Conservation (phyloP, 2,329 filamentous ascomycete genomes). For the Alternaria atra region DNA sequence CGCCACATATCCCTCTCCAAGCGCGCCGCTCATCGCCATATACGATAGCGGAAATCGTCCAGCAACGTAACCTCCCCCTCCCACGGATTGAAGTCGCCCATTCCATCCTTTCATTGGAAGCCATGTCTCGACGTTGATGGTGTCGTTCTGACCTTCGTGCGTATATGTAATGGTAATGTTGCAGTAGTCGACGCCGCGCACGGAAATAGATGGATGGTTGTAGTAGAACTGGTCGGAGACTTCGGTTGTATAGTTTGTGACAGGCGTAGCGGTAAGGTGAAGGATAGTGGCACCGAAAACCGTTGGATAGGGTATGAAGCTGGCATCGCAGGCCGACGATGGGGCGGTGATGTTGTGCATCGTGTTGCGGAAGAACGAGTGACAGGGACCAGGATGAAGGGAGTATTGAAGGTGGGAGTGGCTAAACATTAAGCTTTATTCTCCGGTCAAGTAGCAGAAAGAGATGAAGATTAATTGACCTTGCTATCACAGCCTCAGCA, state of each 20-base stretch:
- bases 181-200: neutral
- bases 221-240: constrained; percentile 17
- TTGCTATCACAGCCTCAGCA: neutral
- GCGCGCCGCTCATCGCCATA: too few relatives aligned
- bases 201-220: constrained; percentile 13
- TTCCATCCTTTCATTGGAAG: too few relatives aligned
- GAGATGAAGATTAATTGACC: neutral
- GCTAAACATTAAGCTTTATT: neutral
- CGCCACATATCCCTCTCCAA: too few relatives aligned
- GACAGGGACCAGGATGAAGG: neutral
- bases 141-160: too few relatives aligned
- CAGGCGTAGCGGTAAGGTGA: constrained; percentile 19
- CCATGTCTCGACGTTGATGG: too few relatives aligned
- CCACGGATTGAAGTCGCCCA: too few relatives aligned
- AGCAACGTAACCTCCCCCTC: too few relatives aligned
- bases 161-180: too few relatives aligned
- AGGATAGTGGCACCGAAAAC: constrained; percentile 25
- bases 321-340: constrained; percentile 11
- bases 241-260: constrained; percentile 22
- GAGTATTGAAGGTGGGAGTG: neutral
- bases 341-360: neutral
- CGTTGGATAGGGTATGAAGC: constrained; percentile 12
- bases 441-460: neutral
- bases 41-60: too few relatives aligned
- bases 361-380: neutral